These are phyloP conservation scores for Phytophthora boehmeriae DNA, from an alignment of 352 stramenopile species.

Conservation along the genomic window DNA sequence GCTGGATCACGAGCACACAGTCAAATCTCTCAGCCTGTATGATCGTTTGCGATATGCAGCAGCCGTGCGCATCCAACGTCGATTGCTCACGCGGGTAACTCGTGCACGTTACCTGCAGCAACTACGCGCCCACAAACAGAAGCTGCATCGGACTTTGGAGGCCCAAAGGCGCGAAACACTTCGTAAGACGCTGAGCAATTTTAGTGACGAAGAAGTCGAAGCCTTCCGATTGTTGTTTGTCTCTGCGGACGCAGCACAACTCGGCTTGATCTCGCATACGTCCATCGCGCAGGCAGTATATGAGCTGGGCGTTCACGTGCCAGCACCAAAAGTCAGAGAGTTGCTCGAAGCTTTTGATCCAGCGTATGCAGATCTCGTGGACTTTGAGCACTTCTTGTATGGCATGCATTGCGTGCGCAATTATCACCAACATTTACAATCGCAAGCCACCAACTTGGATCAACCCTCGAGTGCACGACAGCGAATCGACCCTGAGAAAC, in stretches of 20 bases:
- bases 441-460: not conserved
- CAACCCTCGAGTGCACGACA: conserved; percentile 2
- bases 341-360: conserved; percentile 63
- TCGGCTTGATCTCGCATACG: conserved; percentile 68
- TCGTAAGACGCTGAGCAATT: conserved; percentile 60
- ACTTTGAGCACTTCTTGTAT: conserved; percentile 85
- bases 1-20: conserved; percentile 23
- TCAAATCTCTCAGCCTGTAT: conserved; percentile 65
- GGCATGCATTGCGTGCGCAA: conserved; percentile 78
- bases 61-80: conserved; percentile 68
- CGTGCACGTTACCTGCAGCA: conserved; percentile 56
- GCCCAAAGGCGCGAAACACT: conserved; percentile 46
- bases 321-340: conserved; percentile 46
- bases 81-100: conserved; percentile 57
- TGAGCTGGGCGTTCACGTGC: conserved; percentile 66
- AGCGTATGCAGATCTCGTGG: conserved; percentile 76
- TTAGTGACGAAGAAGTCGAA: conserved; percentile 66
- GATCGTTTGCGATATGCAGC: conserved; percentile 73
- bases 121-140: conserved; percentile 48
- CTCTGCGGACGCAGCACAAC: conserved; percentile 59
- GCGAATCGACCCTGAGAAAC: conserved; percentile 6
- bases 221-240: conserved; percentile 74
- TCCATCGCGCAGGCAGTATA: conserved; percentile 80
- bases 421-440: conserved; percentile 68
- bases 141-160: conserved; percentile 43